Evolutionary conservation across 176 grass and related monocot genomes (phyloP), one percentile per base, ranked within the genome.

Genomic region (Juncus inflexus): DNA sequence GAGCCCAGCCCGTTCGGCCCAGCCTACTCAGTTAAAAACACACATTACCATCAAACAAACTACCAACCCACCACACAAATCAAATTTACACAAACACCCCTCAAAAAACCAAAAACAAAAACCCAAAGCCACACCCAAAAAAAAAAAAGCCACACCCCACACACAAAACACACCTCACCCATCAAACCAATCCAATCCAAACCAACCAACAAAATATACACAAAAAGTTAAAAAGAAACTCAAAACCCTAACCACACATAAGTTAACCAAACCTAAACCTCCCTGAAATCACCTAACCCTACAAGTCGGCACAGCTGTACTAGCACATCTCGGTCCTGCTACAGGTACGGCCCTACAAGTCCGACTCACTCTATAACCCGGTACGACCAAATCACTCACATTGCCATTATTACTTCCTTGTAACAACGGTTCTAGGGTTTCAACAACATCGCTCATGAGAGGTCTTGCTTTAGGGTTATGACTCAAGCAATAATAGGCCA

Each of bases 401-500:
- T 86, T 67, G 3, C 71, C 66, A 16, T 70, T 75, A 15, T 69
- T 65, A 43, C 65, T 79, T 10, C 80, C 68, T 66, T 86, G 94
- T 81, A 97, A 64, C 43, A 47, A 47, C 0, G 94, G 87, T 47
- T 91, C 80, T 0, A 97, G 94, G 8, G 94, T 97, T 67, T 97
- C 94, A 0, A 97, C 87, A 0, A 97, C 83, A 1, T 97, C 94
- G 5, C 94, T 97, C 94, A 92, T 97, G 3, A 97, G 85, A 5
- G 94, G 94, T 64, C 87, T 80, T 3, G 94, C 94, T 74, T 97
- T 97, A 35, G 88, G 88, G 67, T 97, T 97, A 12, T 92, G 83
- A 77, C 80, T 97, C 67, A 97, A 42, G 88, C 94, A 97, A 77
- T 97, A 97, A 77, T 82, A 97, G 3, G 94, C 94, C 3, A 97